Base-by-base conservation (phyloP, 192 early-diverging fungal genomes). In the Gorgonomyces haynaldii region DNA sequence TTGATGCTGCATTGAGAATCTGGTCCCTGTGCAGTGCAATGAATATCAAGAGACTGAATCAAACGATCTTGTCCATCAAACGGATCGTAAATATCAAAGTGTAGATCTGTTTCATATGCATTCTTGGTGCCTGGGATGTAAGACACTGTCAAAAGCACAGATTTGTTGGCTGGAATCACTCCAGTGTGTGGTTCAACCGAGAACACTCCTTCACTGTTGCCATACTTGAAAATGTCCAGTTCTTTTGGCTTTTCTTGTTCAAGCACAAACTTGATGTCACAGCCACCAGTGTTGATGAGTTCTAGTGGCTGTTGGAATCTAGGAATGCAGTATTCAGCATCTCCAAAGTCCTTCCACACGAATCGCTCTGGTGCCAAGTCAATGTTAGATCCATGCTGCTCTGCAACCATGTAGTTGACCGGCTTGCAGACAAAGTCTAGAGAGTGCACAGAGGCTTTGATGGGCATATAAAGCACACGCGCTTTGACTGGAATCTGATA, bases 111-210 rank as follows among this genome's bases (percentile, higher is more conserved):
- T 39, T 71, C 69, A 36, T 44, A 34, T 0, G 42, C 22, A 10
- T 50, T 46, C 37, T 58, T 63, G 17, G 66, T 52, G 6, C 69
- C 69, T 16, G 69, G 65, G 3, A 23, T 54, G 53, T 57, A 71
- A 3, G 35, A 43, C 8, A 71, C 49, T 21, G 34, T 54, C 0
- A 62, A 25, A 7, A 56, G 47, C 16, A 35, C 26, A 7, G 10
- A 41, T 5, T 38, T 23, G 8, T 56, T 42, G 4, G 54, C 20
- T 2, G 49, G 24, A 35, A 71, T 43, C 1, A 25, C 31, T 4
- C 61, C 69, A 2, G 22, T 30, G 7, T 17, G 6, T 2, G 69
- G 69, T 3, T 39, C 29, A 3, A 71, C 38, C 1, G 16, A n/a
- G 29, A 71, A 64, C 9, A 29, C 26, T 1, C 69, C 69, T 17